Percentiles rank a stretch among this genome's conserved stretches.
These are phyloP conservation scores for Penicillium pancosmium DNA, from an alignment of 495 filamentous ascomycete species.

Conservation along the genomic window DNA sequence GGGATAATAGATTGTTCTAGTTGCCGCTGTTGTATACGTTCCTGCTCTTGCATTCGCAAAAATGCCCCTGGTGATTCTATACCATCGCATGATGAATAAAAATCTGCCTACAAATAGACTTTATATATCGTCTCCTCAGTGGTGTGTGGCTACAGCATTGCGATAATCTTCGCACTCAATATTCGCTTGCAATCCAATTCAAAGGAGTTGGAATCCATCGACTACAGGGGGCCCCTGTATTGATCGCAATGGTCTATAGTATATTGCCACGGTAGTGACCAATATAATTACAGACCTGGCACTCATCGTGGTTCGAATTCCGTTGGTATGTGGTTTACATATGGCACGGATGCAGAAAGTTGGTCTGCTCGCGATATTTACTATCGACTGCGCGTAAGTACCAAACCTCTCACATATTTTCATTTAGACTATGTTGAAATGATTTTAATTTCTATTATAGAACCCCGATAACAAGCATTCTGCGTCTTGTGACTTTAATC, in stretches of 20 bases:
- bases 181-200: conserved; percentile 42
- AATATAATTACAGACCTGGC: conserved; percentile 25
- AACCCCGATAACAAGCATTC: conserved; percentile 31
- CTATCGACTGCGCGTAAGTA: conserved; percentile 30
- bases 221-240: conserved; percentile 32
- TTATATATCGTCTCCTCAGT: no score
- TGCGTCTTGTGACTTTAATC: conserved; percentile 29
- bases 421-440: neutral
- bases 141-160: conserved; percentile 28
- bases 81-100: conserved; percentile 16
- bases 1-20: conserved; percentile 23
- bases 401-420: no score
- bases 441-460: conserved; percentile 10
- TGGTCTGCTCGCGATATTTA: conserved; percentile 25
- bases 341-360: conserved; percentile 21
- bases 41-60: conserved; percentile 41
- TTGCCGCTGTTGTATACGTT: conserved; percentile 29
- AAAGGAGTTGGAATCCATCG: conserved; percentile 32
- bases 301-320: conserved; percentile 1
- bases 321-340: neutral
- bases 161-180: conserved; percentile 34
- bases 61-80: conserved; percentile 31
- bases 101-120: no score
- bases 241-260: conserved; percentile 31
- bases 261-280: conserved; percentile 37